Evolutionary conservation across 2,329 filamentous ascomycete genomes (phyloP).

Genomic region (Cercospora sesami): DNA sequence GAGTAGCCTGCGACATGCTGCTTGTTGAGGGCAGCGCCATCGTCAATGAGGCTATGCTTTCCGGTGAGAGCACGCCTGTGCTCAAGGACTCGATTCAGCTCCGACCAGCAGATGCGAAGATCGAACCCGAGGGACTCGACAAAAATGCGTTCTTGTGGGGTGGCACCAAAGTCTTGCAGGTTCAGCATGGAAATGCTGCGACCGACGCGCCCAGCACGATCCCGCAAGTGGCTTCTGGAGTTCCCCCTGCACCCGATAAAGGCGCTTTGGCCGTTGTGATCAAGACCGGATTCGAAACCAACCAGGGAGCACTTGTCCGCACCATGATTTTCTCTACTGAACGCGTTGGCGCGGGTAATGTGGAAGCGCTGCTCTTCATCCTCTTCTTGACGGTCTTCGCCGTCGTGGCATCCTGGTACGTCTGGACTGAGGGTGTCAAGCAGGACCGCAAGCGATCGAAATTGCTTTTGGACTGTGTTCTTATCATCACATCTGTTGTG

Average conservation of each 20-base stretch:
- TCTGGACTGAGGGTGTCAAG: conserved; percentile 93
- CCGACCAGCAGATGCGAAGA: conserved; percentile 72
- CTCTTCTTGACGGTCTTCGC: conserved; percentile 95
- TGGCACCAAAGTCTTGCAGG: conserved; percentile 93
- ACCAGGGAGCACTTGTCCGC: conserved; percentile 92
- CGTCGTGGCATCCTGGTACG: conserved; percentile 96
- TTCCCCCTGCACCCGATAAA: conserved; percentile 83
- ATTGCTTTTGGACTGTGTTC: conserved; percentile 91
- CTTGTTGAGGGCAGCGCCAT: conserved; percentile 93
- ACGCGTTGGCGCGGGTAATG: conserved; percentile 96
- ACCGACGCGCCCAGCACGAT: conserved; percentile 62
- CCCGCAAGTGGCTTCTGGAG: conserved; percentile 70
- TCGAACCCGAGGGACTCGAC: conserved; percentile 89
- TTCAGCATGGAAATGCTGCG: conserved; percentile 80
- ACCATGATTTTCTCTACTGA: conserved; percentile 99
- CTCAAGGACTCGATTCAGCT: conserved; percentile 95
- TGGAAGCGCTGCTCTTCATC: conserved; percentile 94
- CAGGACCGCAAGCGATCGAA: conserved; percentile 97
- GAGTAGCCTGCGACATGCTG: conserved; percentile 96
- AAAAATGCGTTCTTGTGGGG: conserved; percentile 97
- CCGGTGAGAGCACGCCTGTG: conserved; percentile 93
- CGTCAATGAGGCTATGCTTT: conserved; percentile 99
- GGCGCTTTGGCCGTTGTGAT: conserved; percentile 91
- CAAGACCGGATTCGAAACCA: conserved; percentile 98
- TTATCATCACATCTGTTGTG: conserved; percentile 96